Conservation (phyloP, 805 yeast species). For the Saitoella complicata region DNA sequence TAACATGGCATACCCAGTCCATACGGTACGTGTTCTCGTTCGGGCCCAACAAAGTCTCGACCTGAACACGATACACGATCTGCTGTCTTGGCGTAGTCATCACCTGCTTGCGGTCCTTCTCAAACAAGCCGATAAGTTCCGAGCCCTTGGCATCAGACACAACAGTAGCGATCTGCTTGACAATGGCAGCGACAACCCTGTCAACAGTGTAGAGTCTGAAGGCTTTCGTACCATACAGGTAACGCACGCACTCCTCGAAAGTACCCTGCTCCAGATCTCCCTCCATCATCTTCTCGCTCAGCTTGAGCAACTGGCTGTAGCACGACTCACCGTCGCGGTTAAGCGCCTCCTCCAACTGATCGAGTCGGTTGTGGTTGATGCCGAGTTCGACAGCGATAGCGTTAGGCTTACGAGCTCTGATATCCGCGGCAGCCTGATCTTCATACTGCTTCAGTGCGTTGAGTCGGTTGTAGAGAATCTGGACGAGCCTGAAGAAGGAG, state of each 20-base stretch:
- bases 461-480: slow-evolving; percentile 66
- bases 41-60: slow-evolving; percentile 58
- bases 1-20: slow-evolving; percentile 28
- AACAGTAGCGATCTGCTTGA: slow-evolving; percentile 75
- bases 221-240: slow-evolving; percentile 85
- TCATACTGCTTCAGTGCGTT: slow-evolving; percentile 60
- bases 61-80: slow-evolving; percentile 77
- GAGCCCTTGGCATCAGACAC: slow-evolving; percentile 66
- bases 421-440: slow-evolving; percentile 26
- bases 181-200: slow-evolving; percentile 68
- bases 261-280: slow-evolving; percentile 86
- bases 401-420: slow-evolving; percentile 29
- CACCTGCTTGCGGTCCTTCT: slow-evolving; percentile 50
- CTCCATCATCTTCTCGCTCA: slow-evolving; percentile 64
- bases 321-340: slow-evolving; percentile 17
- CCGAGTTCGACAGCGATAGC: slow-evolving; percentile 77
- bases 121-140: slow-evolving; percentile 67
- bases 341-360: slow-evolving; percentile 64
- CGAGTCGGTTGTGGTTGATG: slow-evolving; percentile 61
- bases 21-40: slow-evolving; percentile 92
- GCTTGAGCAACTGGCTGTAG: slow-evolving; percentile 58
- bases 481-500: slow-evolving; percentile 73
- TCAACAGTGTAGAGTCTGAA: slow-evolving; percentile 85
- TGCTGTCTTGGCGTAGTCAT: slow-evolving; percentile 70
- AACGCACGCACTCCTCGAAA: slow-evolving; percentile 91